phyloP scores from a whole-genome alignment of 768 basidiomycete species.

The Stropharia rugosoannulata region DNA sequence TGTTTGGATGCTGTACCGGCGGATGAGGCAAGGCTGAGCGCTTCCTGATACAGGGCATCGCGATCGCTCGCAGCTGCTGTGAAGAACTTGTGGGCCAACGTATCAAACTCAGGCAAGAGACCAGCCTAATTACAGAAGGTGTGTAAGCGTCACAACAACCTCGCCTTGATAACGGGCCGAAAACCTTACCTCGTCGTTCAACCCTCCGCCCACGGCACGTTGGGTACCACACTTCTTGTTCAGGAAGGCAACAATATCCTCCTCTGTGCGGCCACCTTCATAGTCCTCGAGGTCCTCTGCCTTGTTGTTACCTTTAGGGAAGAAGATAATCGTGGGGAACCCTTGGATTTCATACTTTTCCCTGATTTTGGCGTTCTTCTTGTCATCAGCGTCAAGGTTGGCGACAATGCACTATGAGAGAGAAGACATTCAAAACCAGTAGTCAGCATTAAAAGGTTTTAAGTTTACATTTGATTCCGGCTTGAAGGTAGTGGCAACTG shows the following conservation, averaged over 20 bases:
- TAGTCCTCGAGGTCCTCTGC: conserved; percentile 59
- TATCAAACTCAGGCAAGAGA: conserved; percentile 74
- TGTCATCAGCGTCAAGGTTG: conserved; percentile 87
- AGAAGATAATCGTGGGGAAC: conserved; percentile 97
- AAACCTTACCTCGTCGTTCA: conserved; percentile 60
- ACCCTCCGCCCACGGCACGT: conserved; percentile 78
- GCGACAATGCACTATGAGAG: conserved; percentile 79
- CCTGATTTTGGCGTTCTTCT: conserved; percentile 71
- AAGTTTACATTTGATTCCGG: conserved; percentile 67
- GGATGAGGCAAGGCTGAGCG: conserved; percentile 47
- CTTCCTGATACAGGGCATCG: conserved; percentile 64
- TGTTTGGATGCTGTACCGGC: conserved; percentile 61
- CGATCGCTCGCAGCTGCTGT: conserved; percentile 55
- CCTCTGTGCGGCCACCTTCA: conserved; percentile 67
- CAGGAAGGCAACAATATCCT: conserved; percentile 74
- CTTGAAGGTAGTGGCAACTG: conserved; percentile 78
- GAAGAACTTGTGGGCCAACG: conserved; percentile 75
- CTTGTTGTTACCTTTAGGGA: conserved; percentile 64
- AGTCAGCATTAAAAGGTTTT: not conserved
- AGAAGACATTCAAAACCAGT: not conserved
- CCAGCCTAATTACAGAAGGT: conserved; percentile 60
- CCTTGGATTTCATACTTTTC: conserved; percentile 68
- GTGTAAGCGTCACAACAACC: not conserved
- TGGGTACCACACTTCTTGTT: conserved; percentile 87
- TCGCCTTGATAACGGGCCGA: not conserved